Base-by-base conservation (phyloP, 2,329 filamentous ascomycete genomes). In the Septoria linicola region DNA sequence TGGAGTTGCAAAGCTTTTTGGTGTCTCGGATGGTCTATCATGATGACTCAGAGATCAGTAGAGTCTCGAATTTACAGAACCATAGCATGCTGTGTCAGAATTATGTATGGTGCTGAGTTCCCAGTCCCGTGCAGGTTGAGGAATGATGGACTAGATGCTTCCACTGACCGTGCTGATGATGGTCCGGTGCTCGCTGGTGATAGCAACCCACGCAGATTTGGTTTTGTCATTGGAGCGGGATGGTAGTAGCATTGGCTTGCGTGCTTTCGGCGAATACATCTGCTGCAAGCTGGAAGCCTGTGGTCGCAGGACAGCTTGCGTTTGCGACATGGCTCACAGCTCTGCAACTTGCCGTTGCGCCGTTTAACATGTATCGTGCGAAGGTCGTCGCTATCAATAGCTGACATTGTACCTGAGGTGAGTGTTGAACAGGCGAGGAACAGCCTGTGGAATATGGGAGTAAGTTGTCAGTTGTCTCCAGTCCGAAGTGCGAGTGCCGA, bases 281-380 rank as follows among this genome's bases (percentile, higher is more conserved):
- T 46, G 20, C 51, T 53, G 44, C 60, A 63, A 7, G 43, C 45
- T 14, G 60, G 60, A 13, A 57, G 25, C 17, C 49, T 49, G 47
- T 63, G 60, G 41, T 63, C 60, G 46, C 60, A 63, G n/a, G 55
- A 55, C 17, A 63, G 48, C 49, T 63, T 63, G 13, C 59, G 49
- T 14, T 54, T 54, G 16, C 60, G 51, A 40, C 60, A 63, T 13
- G 57, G 59, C 50, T 62, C 59, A 37, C 60, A 60, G 36, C 53
- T 54, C 46, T 61, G 60, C 4, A 61, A 44, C 34, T 56, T 59
- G 32, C 60, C 60, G 52, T 63, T 63, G 4, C 60, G 59, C 1
- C 60, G 58, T 17, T 58, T 59, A 39, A 50, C 52, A 21, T 50
- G 52, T 16, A 58, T 40, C 8, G 54, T 57, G 23, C 46, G 49